These are phyloP conservation scores for Crithidia bombi DNA, from an alignment of 208 protist genomes.

Conservation along the genomic window DNA sequence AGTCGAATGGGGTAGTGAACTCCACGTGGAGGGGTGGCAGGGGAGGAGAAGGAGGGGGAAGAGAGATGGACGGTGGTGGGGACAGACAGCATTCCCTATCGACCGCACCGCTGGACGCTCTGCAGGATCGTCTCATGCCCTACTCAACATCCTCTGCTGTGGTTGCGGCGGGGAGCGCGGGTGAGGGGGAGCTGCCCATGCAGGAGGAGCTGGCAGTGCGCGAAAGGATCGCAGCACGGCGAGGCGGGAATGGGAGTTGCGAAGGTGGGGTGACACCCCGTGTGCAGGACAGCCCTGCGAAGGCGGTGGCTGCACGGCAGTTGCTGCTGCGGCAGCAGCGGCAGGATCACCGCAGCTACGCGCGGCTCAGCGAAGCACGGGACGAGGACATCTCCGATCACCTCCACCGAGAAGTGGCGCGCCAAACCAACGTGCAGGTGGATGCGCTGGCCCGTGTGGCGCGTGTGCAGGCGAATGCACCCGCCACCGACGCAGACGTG, in stretches of 20 bases:
- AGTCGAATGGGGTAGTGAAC: too few species aligned
- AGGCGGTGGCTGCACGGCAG: neutral
- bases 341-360: neutral
- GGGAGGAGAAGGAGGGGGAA: neutral
- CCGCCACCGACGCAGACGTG: neutral
- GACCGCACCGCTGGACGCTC: slow-evolving; percentile 18
- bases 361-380: slow-evolving; percentile 7
- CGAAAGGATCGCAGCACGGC: neutral
- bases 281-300: neutral
- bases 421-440: slow-evolving; percentile 13
- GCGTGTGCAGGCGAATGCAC: slow-evolving; percentile 2
- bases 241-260: neutral
- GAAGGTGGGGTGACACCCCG: too few species aligned
- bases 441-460: slow-evolving; percentile 20
- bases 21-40: too few species aligned
- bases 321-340: neutral
- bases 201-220: slow-evolving; percentile 31
- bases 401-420: neutral
- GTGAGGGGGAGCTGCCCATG: slow-evolving; percentile 15
- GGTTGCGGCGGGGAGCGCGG: neutral
- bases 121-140: slow-evolving; percentile 11
- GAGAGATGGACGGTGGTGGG: neutral
- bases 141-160: neutral
- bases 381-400: slow-evolving; percentile 1
- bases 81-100: neutral